A percentile compares a stretch with the other conserved stretches of the same genome.
Conservation (phyloP, 768 basidiomycete genomes). For the Mrakia hoshinonis region DNA sequence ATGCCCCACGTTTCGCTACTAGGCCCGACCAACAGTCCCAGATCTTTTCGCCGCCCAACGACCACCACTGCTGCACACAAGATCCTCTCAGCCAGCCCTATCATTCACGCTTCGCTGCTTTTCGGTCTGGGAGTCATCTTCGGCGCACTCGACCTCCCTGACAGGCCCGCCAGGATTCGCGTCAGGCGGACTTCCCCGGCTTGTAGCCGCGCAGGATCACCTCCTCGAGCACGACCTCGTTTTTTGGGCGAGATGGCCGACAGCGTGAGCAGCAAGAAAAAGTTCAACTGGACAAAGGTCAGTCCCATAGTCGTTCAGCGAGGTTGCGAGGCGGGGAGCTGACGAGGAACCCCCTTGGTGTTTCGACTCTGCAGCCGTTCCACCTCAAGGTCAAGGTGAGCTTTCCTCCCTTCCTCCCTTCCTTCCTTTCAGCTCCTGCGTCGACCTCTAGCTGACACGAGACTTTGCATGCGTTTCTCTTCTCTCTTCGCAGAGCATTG, state of each 20-base stretch:
- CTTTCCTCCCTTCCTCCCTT: conserved; percentile 1
- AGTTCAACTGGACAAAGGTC: conserved; percentile 4
- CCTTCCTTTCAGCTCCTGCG: neutral
- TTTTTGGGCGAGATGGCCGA: neutral
- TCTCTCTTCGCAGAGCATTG: neutral
- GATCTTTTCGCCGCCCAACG: too few relatives aligned
- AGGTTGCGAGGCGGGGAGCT: too few relatives aligned
- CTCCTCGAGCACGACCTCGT: neutral
- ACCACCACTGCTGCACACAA: too few relatives aligned
- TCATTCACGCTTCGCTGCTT: too few relatives aligned
- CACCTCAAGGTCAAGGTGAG: neutral
- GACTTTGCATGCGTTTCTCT: neutral
- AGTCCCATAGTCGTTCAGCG: neutral
- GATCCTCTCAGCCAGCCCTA: too few relatives aligned
- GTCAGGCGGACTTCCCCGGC: too few relatives aligned
- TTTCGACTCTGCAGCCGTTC: neutral
- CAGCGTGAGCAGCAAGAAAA: neutral
- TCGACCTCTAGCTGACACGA: neutral
- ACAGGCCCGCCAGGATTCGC: too few relatives aligned
- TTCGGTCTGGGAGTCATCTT: too few relatives aligned
- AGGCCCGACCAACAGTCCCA: too few relatives aligned
- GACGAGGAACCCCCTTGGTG: neutral
- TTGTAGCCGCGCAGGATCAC: too few relatives aligned
- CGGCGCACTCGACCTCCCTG: too few relatives aligned
- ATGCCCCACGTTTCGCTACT: too few relatives aligned